Conservation (phyloP, 306 rosid genomes). For the Fragaria ananassa region DNA sequence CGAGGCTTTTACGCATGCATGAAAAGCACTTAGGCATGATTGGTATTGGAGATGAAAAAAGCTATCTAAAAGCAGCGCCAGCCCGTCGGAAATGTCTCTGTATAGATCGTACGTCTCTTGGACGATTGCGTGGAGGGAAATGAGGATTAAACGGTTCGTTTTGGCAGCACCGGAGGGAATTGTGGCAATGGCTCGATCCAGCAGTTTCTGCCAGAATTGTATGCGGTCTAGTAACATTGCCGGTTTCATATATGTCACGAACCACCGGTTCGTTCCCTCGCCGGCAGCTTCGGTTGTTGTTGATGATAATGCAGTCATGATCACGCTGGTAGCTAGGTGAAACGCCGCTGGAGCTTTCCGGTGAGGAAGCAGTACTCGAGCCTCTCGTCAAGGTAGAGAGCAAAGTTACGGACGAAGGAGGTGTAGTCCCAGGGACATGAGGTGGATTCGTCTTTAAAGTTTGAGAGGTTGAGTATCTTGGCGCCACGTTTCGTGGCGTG, state of each 20-base stretch:
- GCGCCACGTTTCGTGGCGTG: slow-evolving; percentile 72
- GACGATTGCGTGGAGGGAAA: slow-evolving; percentile 59
- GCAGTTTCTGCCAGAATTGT: slow-evolving; percentile 56
- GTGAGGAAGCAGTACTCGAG: slow-evolving; percentile 70
- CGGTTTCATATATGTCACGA: slow-evolving; percentile 57
- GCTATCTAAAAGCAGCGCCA: slow-evolving; percentile 64
- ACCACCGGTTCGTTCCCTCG: slow-evolving; percentile 37
- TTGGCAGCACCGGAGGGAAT: slow-evolving; percentile 63
- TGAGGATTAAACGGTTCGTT: slow-evolving; percentile 43
- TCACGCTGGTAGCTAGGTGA: slow-evolving; percentile 15
- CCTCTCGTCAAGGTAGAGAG: slow-evolving; percentile 79
- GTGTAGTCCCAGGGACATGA: slow-evolving; percentile 80
- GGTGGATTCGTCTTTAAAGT: slow-evolving; percentile 66
- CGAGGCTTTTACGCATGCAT: slow-evolving; percentile 64
- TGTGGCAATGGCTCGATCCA: slow-evolving; percentile 66
- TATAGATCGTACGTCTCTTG: slow-evolving; percentile 79
- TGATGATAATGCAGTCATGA: neutral
- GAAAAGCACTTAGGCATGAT: slow-evolving; percentile 54
- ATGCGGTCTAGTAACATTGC: slow-evolving; percentile 54
- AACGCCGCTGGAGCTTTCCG: slow-evolving; percentile 69
- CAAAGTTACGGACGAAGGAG: slow-evolving; percentile 60
- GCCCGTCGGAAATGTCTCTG: slow-evolving; percentile 63
- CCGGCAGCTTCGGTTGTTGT: slow-evolving; percentile 7
- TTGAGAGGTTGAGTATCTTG: slow-evolving; percentile 68
- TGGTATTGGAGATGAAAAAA: slow-evolving; percentile 60